Percentiles rank a stretch among this genome's conserved stretches.
These are phyloP conservation scores for Parascedosporium putredinis DNA, from an alignment of 2,329 filamentous ascomycete species.

Conservation along the genomic window DNA sequence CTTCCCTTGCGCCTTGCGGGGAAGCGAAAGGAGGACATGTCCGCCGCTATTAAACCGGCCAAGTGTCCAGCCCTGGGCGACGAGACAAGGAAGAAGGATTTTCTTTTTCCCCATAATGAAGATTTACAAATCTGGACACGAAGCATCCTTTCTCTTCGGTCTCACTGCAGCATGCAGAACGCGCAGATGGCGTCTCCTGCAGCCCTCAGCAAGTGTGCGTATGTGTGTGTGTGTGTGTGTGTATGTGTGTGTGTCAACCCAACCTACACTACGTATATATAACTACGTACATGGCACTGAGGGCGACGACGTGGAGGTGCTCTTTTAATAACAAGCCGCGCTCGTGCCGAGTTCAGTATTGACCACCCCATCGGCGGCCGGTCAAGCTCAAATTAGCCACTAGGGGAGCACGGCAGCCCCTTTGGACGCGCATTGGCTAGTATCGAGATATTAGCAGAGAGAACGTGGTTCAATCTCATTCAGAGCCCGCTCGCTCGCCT, in stretches of 20 bases:
- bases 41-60: neutral
- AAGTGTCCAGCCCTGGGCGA: neutral
- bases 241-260: too few relatives aligned
- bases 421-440: neutral
- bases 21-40: neutral
- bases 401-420: neutral
- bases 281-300: too few relatives aligned
- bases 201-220: neutral
- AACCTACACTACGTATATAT: too few relatives aligned
- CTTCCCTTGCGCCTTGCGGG: neutral
- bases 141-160: neutral
- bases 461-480: too few relatives aligned
- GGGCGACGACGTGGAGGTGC: too few relatives aligned
- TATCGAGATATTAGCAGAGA: neutral
- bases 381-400: neutral
- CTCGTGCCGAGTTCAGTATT: slow-evolving; percentile 2
- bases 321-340: neutral
- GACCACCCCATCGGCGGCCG: neutral
- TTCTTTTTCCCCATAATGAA: neutral
- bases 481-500: too few relatives aligned
- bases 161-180: neutral
- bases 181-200: neutral
- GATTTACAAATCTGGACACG: neutral
- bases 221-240: too few relatives aligned
- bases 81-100: neutral